These are phyloP conservation scores for Urostyla sp. DNA, from an alignment of 73 alveolate species.

Conservation along the genomic window DNA sequence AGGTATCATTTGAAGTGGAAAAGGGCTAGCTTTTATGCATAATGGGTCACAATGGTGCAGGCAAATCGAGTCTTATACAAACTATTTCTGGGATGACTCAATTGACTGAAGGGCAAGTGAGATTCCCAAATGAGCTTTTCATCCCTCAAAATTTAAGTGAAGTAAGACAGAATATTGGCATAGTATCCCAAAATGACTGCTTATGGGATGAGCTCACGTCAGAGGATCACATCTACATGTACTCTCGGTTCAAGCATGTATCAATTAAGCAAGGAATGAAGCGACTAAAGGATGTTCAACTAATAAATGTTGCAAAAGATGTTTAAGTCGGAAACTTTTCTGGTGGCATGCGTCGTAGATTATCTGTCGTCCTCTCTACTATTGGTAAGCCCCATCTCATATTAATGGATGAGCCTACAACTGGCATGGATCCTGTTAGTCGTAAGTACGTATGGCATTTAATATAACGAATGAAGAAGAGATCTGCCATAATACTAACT, in stretches of 20 bases:
- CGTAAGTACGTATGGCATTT: slow-evolving; percentile 87
- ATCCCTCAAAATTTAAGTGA: slow-evolving; percentile 5
- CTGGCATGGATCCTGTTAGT: slow-evolving; percentile 94
- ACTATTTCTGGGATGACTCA: slow-evolving; percentile 71
- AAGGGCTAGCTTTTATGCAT: slow-evolving; percentile 77
- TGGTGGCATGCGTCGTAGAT: slow-evolving; percentile 97
- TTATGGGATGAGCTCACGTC: slow-evolving; percentile 79
- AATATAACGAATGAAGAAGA: slow-evolving; percentile 75
- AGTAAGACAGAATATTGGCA: slow-evolving; percentile 50
- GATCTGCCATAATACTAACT: slow-evolving; percentile 91
- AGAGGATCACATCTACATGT: slow-evolving; percentile 70
- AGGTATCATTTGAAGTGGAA: neutral
- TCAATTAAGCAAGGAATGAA: slow-evolving; percentile 51
- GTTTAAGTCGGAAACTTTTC: slow-evolving; percentile 81
- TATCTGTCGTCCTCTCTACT: slow-evolving; percentile 91
- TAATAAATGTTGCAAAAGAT: slow-evolving; percentile 64
- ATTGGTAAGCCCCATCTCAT: slow-evolving; percentile 88
- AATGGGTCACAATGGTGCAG: slow-evolving; percentile 93
- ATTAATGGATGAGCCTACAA: slow-evolving; percentile 93
- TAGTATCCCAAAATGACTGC: slow-evolving; percentile 74
- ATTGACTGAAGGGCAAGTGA: slow-evolving; percentile 20
- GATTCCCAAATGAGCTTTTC: neutral
- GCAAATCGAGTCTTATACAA: slow-evolving; percentile 80
- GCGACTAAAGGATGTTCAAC: slow-evolving; percentile 65
- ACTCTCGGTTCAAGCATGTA: slow-evolving; percentile 55